A percentile compares a stretch with the other conserved stretches of the same genome.
These are phyloP conservation scores for Chlorophyllum brunneum DNA, from an alignment of 768 basidiomycete species.

Conservation along the genomic window DNA sequence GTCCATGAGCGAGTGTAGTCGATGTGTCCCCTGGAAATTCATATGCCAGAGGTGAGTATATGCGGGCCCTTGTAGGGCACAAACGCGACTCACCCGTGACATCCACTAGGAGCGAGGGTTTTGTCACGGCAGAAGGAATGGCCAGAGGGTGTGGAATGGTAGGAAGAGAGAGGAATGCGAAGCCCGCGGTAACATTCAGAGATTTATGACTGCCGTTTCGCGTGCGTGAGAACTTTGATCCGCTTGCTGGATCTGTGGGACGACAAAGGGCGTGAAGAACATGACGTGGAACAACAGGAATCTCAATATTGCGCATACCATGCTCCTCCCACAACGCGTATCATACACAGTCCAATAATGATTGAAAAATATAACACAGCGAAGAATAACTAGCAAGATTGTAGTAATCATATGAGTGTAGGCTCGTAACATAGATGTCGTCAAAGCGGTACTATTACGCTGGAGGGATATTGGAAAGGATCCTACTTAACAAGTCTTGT, in stretches of 20 bases:
- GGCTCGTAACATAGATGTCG: slow-evolving; percentile 10
- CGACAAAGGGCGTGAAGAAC: not conserved
- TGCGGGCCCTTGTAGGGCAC: not conserved
- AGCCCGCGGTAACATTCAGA: slow-evolving; percentile 1
- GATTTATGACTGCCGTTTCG: not conserved
- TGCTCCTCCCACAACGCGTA: not conserved
- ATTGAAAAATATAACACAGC: slow-evolving; percentile 9
- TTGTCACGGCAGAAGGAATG: not conserved
- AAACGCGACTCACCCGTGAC: not conserved
- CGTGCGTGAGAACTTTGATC: slow-evolving; percentile 8
- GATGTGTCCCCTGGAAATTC: slow-evolving; percentile 14
- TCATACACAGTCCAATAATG: not conserved
- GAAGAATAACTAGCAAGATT: slow-evolving; percentile 12
- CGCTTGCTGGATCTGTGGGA: not conserved
- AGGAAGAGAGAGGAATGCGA: not conserved
- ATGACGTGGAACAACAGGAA: slow-evolving; percentile 3
- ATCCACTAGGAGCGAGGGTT: not conserved
- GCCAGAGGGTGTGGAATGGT: no score
- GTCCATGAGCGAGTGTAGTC: slow-evolving; percentile 7
- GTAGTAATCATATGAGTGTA: slow-evolving; percentile 5
- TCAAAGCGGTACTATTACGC: slow-evolving; percentile 19
- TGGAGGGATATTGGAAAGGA: slow-evolving; percentile 44
- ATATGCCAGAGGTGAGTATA: not conserved
- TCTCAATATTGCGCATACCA: not conserved
- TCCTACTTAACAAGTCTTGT: slow-evolving; percentile 59